Evolutionary conservation across 1,284 basidiomycete genomes (phyloP).

Genomic region (Leccinum griseonigrum): DNA sequence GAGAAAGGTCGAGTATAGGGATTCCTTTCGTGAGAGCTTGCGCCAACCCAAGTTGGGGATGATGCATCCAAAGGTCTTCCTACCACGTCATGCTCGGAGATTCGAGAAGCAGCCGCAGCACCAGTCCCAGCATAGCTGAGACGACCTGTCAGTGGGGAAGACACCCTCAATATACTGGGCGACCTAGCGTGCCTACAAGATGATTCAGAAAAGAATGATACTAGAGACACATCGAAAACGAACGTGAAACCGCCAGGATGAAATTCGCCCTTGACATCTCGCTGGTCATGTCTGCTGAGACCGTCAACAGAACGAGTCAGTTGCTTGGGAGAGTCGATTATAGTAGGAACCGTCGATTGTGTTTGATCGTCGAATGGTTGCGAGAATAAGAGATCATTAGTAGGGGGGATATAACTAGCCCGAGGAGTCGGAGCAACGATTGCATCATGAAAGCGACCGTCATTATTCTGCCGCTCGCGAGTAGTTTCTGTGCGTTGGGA

Average conservation of each 20-base stretch:
- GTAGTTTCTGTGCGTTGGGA: conserved; percentile 4
- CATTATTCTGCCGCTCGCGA: neutral
- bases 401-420: conserved; percentile 17
- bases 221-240: conserved; percentile 4
- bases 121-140: conserved; percentile 1
- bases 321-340: neutral
- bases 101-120: neutral
- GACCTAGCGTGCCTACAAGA: conserved; percentile 9
- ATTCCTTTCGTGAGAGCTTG: conserved; percentile 14
- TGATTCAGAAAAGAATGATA: conserved; percentile 4
- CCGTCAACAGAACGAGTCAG: neutral
- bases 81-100: neutral
- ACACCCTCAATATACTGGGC: neutral
- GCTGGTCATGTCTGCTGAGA: neutral
- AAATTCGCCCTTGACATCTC: conserved; percentile 2
- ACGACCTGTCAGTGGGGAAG: conserved; percentile 16
- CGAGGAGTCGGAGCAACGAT: conserved; percentile 3
- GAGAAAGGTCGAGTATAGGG: conserved; percentile 6
- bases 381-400: conserved; percentile 15
- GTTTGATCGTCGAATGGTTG: conserved; percentile 11
- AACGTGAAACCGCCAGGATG: conserved; percentile 7
- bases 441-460: neutral
- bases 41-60: neutral
- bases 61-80: neutral
- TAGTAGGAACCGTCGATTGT: neutral